phyloP scores from a whole-genome alignment of 345 rosid species.

The Jatropha curcas region DNA sequence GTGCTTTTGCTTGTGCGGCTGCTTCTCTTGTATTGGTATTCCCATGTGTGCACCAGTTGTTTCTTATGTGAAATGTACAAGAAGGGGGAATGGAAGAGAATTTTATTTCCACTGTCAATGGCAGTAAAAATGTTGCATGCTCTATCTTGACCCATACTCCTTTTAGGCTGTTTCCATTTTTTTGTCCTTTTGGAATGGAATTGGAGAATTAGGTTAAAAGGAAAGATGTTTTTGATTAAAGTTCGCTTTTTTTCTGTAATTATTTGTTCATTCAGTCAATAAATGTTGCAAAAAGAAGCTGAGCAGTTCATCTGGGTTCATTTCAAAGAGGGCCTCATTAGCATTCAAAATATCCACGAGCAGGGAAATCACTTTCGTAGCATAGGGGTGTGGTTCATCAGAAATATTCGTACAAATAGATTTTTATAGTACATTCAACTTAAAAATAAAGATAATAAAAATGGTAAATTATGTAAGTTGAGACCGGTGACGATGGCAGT shows the following conservation, averaged over 20 bases:
- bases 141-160: slow-evolving; percentile 7
- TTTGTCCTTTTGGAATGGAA: background rate
- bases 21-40: slow-evolving; percentile 1
- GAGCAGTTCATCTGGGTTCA: background rate
- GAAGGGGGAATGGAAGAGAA: background rate
- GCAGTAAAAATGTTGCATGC: background rate
- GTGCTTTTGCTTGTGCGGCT: background rate
- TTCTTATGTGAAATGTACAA: slow-evolving; percentile 8
- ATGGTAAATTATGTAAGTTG: too few species aligned
- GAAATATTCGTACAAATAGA: too few species aligned
- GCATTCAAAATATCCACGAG: background rate
- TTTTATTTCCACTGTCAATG: slow-evolving; percentile 5
- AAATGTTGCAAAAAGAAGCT: background rate
- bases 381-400: too few species aligned
- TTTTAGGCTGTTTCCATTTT: background rate
- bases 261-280: slow-evolving; percentile 4
- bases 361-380: too few species aligned
- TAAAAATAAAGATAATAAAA: too few species aligned
- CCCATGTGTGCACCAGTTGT: background rate
- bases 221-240: background rate
- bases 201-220: slow-evolving; percentile 8
- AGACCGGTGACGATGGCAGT: too few species aligned
- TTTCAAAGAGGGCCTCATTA: background rate
- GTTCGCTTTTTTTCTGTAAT: slow-evolving; percentile 19
- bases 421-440: too few species aligned